A percentile compares a stretch with the other conserved stretches of the same genome.
phyloP scores from a whole-genome alignment of 1,284 basidiomycete species.

The Salmacisia buchloeana region DNA sequence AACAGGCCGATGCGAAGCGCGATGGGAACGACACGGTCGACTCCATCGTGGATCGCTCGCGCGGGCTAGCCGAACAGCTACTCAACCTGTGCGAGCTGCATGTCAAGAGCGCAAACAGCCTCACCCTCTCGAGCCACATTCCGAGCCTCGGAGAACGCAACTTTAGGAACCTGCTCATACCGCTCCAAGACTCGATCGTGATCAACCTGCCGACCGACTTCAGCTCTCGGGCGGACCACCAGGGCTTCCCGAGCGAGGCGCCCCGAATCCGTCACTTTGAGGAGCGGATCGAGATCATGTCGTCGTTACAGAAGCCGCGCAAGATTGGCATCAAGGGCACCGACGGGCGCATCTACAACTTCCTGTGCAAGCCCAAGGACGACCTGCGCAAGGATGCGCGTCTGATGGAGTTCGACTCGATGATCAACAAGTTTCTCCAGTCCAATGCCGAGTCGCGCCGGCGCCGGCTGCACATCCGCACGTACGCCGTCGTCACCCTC shows the following conservation, averaged over 20 bases:
- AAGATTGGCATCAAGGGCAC: conserved; percentile 81
- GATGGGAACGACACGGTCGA: conserved; percentile 13
- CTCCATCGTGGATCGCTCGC: conserved; percentile 30
- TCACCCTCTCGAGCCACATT: background rate
- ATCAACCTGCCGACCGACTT: conserved; percentile 63
- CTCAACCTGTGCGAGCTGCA: conserved; percentile 40
- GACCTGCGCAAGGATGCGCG: conserved; percentile 95
- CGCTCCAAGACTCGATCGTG: conserved; percentile 86
- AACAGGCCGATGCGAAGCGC: background rate
- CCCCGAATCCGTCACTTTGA: conserved; percentile 63
- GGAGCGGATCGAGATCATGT: conserved; percentile 90
- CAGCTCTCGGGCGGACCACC: conserved; percentile 59
- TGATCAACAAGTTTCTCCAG: conserved; percentile 96
- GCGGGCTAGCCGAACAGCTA: conserved; percentile 43
- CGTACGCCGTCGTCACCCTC: conserved; percentile 90
- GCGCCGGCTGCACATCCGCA: conserved; percentile 51
- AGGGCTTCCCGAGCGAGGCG: conserved; percentile 72
- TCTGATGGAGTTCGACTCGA: conserved; percentile 95
- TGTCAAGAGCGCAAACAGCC: conserved; percentile 22
- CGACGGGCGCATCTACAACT: conserved; percentile 79
- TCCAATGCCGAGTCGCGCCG: conserved; percentile 78
- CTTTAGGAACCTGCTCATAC: conserved; percentile 55
- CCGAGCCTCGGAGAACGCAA: background rate
- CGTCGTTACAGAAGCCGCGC: conserved; percentile 82
- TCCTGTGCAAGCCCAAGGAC: conserved; percentile 96